These are phyloP conservation scores for Coemansia reversa DNA, from an alignment of 192 early-diverging fungal species.

Conservation along the genomic window DNA sequence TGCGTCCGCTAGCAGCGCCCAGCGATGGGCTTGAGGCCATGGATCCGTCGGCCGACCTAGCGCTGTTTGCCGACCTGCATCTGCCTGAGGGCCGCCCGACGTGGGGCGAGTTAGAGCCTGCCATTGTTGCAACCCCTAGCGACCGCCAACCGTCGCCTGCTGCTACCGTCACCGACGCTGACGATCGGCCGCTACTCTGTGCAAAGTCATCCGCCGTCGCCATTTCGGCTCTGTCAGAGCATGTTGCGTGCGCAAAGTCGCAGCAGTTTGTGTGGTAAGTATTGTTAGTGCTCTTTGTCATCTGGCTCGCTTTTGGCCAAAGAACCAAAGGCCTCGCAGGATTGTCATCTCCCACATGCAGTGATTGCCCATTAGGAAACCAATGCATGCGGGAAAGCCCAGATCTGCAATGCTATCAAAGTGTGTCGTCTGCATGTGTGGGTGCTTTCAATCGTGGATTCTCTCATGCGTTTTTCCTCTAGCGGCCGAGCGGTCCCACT, in stretches of 20 bases:
- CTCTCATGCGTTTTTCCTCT: not conserved
- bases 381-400: not conserved
- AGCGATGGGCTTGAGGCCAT: conserved; percentile 38
- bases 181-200: conserved; percentile 10
- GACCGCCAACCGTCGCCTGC: conserved; percentile 52
- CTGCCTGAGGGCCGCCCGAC: conserved; percentile 24
- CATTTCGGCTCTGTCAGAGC: conserved; percentile 35
- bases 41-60: conserved; percentile 43
- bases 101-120: conserved; percentile 49
- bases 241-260: conserved; percentile 50
- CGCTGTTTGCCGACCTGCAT: conserved; percentile 48
- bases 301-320: not conserved
- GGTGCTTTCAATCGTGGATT: conserved; percentile 1
- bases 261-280: conserved; percentile 49
- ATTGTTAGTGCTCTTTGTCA: not conserved
- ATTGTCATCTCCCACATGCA: not conserved
- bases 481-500: not conserved
- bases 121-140: conserved; percentile 27
- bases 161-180: conserved; percentile 39
- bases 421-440: not conserved
- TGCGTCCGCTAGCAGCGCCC: conserved; percentile 27
- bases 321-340: not conserved
- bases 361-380: not conserved
- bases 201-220: conserved; percentile 5
- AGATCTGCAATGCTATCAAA: not conserved